A percentile compares a stretch with the other conserved stretches of the same genome.
These are phyloP conservation scores for Dalbergia cochinchinensis DNA, from an alignment of 306 rosid species.

Conservation along the genomic window DNA sequence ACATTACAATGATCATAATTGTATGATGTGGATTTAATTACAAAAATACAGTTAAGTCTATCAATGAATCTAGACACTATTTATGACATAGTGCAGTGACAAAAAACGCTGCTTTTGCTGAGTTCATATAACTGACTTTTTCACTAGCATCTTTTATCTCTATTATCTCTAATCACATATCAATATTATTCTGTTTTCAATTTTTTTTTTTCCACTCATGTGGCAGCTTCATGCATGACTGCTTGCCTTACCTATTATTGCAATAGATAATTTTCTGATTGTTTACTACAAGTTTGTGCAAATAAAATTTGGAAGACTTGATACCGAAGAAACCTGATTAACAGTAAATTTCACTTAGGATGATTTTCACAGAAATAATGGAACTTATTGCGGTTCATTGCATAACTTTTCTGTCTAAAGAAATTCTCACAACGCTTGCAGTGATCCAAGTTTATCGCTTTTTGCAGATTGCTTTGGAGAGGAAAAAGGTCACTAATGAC, in stretches of 20 bases:
- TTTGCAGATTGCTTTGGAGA: conserved; percentile 80
- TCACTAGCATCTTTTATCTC: conserved; percentile 7
- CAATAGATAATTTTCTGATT: conserved; percentile 34
- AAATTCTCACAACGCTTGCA: conserved; percentile 16
- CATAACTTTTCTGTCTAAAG: conserved; percentile 8
- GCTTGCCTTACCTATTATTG: conserved; percentile 24
- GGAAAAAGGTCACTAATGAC: conserved; percentile 61
- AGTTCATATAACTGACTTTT: conserved; percentile 1
- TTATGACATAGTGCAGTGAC: too few relatives aligned
- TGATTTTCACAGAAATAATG: conserved; percentile 5
- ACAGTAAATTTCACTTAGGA: conserved; percentile 17
- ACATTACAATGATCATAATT: background rate
- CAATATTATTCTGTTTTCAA: conserved; percentile 23
- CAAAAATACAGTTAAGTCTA: background rate
- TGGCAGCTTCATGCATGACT: background rate
- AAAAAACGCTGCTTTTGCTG: conserved; percentile 8
- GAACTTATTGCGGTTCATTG: conserved; percentile 11
- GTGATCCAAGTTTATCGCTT: conserved; percentile 39
- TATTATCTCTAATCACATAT: background rate
- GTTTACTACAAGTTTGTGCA: conserved; percentile 29
- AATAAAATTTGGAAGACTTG: conserved; percentile 31
- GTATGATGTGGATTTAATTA: background rate
- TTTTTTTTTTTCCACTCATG: conserved; percentile 1
- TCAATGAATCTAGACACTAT: background rate
- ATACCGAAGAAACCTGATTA: conserved; percentile 12